Base-by-base conservation (phyloP, 495 filamentous ascomycete genomes). In the Xylona heveae region DNA sequence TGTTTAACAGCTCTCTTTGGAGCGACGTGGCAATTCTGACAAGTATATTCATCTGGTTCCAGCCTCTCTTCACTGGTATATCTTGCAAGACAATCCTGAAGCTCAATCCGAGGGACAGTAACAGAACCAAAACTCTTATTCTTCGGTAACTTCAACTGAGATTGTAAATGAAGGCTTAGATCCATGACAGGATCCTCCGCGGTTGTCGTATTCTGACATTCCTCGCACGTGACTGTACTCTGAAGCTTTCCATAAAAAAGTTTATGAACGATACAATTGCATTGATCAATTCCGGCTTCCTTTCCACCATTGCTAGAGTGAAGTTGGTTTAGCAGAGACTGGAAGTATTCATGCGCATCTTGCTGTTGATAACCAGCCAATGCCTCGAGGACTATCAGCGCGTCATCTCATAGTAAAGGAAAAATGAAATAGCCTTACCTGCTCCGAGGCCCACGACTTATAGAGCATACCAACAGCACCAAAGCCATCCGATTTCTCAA, bases 271-370 rank as follows among this genome's bases (percentile, higher is more conserved):
- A 91, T 78, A 49, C 84, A 94, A 24, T 65, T 60, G 57, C 82
- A 91, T 33, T 34, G 4, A 16, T 29, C 8, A 13, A 31, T 14
- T 28, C 36, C 32, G 16, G 36, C 38, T 5, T 41, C 44, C 19
- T 61, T 62, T 33, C 65, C 63, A 3, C 66, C 61, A 43, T 73
- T 76, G 28, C 68, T 66, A 36, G 66, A 58, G 35, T 92, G 83
- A 1, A 94, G 64, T 44, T 81, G 70, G 50, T 91, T 81, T 22
- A 84, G 70, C 3, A 94, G 62, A 45, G 90, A 91, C 46, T 88
- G 78, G 54, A 91, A 81, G 50, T 84, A 94, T 45, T 94, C 84
- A 48, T 94, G 83, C 1, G 83, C 81, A 47, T 94, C 84, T 53
- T 92, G 84, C 51, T 92, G 81, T 37, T 78, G 73, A 43, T 85